A percentile compares a stretch with the other conserved stretches of the same genome.
These are phyloP conservation scores for Tolypocladium cylindrosporum DNA, from an alignment of 2,329 filamentous ascomycete species.

Conservation along the genomic window DNA sequence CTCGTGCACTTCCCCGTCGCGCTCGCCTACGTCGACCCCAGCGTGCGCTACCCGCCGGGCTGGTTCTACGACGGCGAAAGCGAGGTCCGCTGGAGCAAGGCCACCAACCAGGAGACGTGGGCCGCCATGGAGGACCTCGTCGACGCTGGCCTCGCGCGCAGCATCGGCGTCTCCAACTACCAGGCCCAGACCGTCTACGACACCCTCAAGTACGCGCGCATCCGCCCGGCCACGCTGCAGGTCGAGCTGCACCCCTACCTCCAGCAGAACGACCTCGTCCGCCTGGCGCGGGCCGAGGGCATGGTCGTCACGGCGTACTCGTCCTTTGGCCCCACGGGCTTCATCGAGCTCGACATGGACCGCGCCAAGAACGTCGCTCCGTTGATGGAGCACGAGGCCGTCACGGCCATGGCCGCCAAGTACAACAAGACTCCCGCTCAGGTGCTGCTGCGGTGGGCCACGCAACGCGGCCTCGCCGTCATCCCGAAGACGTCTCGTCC, in stretches of 20 bases:
- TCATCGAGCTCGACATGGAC: constrained; percentile 67
- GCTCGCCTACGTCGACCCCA: constrained; percentile 75
- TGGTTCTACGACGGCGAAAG: constrained; percentile 58
- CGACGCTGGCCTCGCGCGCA: constrained; percentile 55
- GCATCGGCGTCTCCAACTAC: constrained; percentile 80
- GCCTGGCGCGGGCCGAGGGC: constrained; percentile 58
- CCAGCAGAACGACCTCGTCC: constrained; percentile 61
- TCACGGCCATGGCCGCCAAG: constrained; percentile 59
- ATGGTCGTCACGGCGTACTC: constrained; percentile 76
- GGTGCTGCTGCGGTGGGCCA: constrained; percentile 78
- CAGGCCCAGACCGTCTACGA: constrained; percentile 69
- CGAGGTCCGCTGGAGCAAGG: constrained; percentile 54
- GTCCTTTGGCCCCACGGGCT: constrained; percentile 70
- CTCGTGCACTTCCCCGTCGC: constrained; percentile 84
- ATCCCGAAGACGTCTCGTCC: constrained; percentile 64
- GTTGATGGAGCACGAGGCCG: constrained; percentile 58
- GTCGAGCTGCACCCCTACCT: constrained; percentile 89
- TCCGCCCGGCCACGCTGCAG: constrained; percentile 69
- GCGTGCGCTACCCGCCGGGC: constrained; percentile 68
- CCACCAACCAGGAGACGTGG: constrained; percentile 75
- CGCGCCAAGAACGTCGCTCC: constrained; percentile 46
- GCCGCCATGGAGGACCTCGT: constrained; percentile 68
- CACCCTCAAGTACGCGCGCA: constrained; percentile 65
- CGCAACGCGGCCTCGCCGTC: constrained; percentile 69
- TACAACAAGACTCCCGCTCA: constrained; percentile 33